A percentile compares a stretch with the other conserved stretches of the same genome.
phyloP scores from a whole-genome alignment of 768 basidiomycete species.

The Rhodotorula diobovata region DNA sequence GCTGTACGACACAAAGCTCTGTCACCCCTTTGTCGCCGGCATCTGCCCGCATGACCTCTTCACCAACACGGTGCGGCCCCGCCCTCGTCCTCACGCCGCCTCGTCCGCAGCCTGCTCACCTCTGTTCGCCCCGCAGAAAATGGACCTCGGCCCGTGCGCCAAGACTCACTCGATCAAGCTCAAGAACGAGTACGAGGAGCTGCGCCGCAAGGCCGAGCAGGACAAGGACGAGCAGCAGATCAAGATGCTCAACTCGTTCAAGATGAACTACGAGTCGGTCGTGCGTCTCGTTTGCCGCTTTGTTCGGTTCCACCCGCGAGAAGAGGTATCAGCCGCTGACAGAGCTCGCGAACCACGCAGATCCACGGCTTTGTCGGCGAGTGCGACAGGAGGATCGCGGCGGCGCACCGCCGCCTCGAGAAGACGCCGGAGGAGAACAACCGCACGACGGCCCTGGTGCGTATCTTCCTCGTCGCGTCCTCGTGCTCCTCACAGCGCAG shows the following conservation, averaged over 20 bases:
- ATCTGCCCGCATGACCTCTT: slow-evolving; percentile 98
- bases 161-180: slow-evolving; percentile 92
- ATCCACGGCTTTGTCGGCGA: slow-evolving; percentile 96
- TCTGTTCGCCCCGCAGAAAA: slow-evolving; percentile 64
- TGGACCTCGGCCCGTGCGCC: slow-evolving; percentile 97
- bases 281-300: slow-evolving; percentile 1
- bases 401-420: slow-evolving; percentile 89
- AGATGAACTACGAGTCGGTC: slow-evolving; percentile 33
- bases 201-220: slow-evolving; percentile 49
- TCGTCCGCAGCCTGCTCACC: not conserved
- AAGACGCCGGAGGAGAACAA: slow-evolving; percentile 99
- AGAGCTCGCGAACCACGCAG: slow-evolving; percentile 48
- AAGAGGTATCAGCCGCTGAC: not conserved
- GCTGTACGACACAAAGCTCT: slow-evolving; percentile 96
- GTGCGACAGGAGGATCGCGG: slow-evolving; percentile 90
- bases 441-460: slow-evolving; percentile 89
- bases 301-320: not conserved
- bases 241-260: slow-evolving; percentile 34
- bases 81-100: not conserved
- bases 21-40: slow-evolving; percentile 94
- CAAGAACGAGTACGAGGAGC: slow-evolving; percentile 80
- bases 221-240: slow-evolving; percentile 64
- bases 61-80: slow-evolving; percentile 79
- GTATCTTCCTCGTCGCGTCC: slow-evolving; percentile 39
- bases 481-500: too few species aligned